These are phyloP conservation scores for Candida glaebosa DNA, from an alignment of 805 yeast species.

Conservation along the genomic window DNA sequence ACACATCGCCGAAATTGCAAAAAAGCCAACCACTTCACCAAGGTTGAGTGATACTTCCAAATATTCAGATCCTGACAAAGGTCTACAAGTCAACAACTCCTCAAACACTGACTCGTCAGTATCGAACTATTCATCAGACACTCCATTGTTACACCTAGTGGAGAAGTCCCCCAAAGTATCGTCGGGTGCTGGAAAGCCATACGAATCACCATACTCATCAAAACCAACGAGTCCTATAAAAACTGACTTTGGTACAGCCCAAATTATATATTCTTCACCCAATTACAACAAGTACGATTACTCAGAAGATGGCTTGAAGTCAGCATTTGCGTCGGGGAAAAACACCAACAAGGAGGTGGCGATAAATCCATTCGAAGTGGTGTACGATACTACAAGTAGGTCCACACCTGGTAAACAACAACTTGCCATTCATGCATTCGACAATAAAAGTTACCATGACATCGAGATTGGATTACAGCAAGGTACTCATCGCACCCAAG, in stretches of 20 bases:
- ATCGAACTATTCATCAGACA: constrained; percentile 2
- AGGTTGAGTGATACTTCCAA: background rate
- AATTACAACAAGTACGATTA: no score
- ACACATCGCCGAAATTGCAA: background rate
- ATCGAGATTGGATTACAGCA: constrained; percentile 6
- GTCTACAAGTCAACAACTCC: background rate
- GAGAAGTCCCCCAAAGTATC: background rate
- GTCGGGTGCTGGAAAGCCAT: background rate
- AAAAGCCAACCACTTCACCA: background rate
- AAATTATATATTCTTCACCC: background rate
- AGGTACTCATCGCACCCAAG: constrained; percentile 4
- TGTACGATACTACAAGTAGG: constrained; percentile 12
- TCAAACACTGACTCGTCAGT: background rate
- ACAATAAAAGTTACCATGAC: constrained; percentile 4
- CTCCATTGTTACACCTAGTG: constrained; percentile 1
- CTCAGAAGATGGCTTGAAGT: background rate
- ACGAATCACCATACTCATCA: constrained; percentile 3
- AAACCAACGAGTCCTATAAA: background rate
- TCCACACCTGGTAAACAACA: constrained; percentile 4
- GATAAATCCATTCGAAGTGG: constrained; percentile 27
- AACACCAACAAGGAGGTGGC: constrained; percentile 11
- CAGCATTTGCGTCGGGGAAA: background rate
- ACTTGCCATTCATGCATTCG: background rate
- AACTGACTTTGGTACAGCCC: background rate
- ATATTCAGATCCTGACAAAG: background rate